Conservation (phyloP, 352 stramenopile species). For the Pythium plurisporium region DNA sequence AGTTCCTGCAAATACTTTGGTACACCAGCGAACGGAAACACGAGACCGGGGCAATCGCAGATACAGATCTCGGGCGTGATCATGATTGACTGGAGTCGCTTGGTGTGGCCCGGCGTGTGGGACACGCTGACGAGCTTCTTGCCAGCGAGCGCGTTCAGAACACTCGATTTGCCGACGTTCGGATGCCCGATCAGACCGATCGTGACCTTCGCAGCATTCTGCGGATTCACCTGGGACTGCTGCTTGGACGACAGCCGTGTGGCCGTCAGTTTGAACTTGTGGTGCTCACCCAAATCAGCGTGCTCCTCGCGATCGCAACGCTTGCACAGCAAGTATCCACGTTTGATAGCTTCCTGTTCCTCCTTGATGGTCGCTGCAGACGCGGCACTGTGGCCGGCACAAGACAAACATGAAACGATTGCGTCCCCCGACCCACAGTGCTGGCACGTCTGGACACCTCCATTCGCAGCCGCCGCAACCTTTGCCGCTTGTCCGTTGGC, state of each 20-base stretch:
- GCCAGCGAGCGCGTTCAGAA: constrained; percentile 78
- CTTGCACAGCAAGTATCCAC: constrained; percentile 60
- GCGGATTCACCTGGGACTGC: constrained; percentile 26
- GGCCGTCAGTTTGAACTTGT: constrained; percentile 30
- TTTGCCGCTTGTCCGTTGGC: constrained; percentile 11
- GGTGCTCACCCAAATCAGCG: constrained; percentile 51
- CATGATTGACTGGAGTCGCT: constrained; percentile 82
- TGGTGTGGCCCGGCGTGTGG: constrained; percentile 83
- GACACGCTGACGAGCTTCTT: constrained; percentile 88
- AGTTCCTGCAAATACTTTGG: constrained; percentile 84
- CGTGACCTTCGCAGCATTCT: constrained; percentile 59
- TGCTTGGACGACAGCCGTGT: constrained; percentile 24
- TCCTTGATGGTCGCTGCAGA: background rate
- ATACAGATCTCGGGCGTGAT: constrained; percentile 81
- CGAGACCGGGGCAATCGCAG: constrained; percentile 81
- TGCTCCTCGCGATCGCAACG: constrained; percentile 75
- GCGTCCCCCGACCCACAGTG: constrained; percentile 71
- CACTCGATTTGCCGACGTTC: constrained; percentile 87
- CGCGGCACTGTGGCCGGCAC: constrained; percentile 27
- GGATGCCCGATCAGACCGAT: constrained; percentile 87
- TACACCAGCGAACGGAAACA: constrained; percentile 79
- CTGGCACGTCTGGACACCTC: constrained; percentile 44
- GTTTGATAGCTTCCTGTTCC: constrained; percentile 42
- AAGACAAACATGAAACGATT: constrained; percentile 61
- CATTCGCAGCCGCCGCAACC: constrained; percentile 9